phyloP scores from a whole-genome alignment of 345 rosid species.

The Pistacia vera region DNA sequence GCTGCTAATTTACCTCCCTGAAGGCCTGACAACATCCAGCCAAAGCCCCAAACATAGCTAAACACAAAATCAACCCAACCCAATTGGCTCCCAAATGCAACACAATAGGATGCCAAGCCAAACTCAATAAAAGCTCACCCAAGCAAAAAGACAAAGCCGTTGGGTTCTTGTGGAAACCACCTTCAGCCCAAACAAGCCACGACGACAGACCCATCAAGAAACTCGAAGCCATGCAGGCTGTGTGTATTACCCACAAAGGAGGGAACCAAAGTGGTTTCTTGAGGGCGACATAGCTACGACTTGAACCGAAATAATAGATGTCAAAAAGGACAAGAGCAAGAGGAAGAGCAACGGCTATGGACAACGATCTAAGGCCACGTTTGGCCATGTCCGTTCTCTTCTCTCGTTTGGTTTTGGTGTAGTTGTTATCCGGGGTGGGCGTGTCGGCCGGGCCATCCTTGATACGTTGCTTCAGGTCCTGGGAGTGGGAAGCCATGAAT shows the following conservation, averaged over 20 bases:
- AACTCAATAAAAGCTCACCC: conserved; percentile 54
- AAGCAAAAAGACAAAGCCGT: conserved; percentile 50
- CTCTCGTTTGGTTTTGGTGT: conserved; percentile 29
- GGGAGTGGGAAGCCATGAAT: conserved; percentile 60
- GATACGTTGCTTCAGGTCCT: conserved; percentile 54
- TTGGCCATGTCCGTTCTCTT: conserved; percentile 64
- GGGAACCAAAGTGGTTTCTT: conserved; percentile 59
- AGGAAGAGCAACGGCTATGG: conserved; percentile 63
- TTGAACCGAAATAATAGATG: conserved; percentile 55
- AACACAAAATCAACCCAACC: conserved; percentile 48
- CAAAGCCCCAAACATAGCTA: conserved; percentile 48
- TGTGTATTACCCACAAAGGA: conserved; percentile 64
- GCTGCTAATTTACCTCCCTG: conserved; percentile 32
- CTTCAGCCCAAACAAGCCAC: conserved; percentile 95
- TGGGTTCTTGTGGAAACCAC: conserved; percentile 71
- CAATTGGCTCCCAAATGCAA: conserved; percentile 44
- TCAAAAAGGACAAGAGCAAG: conserved; percentile 51
- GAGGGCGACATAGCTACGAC: conserved; percentile 17
- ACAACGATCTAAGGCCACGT: conserved; percentile 66
- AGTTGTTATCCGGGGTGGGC: conserved; percentile 15
- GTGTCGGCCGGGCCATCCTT: conserved; percentile 31
- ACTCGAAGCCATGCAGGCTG: conserved; percentile 45
- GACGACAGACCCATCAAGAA: conserved; percentile 77
- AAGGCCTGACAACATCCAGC: conserved; percentile 60
- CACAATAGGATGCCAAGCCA: conserved; percentile 62